Conservation (phyloP, 2,329 filamentous ascomycete genomes). For the Aspergillus brunneoviolaceus region DNA sequence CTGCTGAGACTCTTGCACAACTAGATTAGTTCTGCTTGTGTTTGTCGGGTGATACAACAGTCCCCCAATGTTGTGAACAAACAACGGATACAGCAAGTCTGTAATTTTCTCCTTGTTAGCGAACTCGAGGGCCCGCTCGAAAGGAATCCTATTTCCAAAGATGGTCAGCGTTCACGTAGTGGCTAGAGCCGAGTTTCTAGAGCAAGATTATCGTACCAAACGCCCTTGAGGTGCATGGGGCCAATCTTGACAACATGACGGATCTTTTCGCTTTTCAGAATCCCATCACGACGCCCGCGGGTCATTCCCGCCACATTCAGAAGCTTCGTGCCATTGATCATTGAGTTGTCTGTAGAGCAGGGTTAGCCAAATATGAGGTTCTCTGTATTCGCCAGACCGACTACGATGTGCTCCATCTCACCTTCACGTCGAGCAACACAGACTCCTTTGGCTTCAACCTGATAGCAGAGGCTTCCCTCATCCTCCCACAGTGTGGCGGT, state of each 20-base stretch:
- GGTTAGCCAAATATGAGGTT: background rate
- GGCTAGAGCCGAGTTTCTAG: background rate
- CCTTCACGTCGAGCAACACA: slow-evolving; percentile 93
- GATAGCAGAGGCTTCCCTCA: slow-evolving; percentile 94
- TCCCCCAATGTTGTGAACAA: slow-evolving; percentile 94
- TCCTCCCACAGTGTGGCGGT: slow-evolving; percentile 98
- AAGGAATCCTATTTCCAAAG: slow-evolving; percentile 73
- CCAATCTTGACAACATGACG: slow-evolving; percentile 98
- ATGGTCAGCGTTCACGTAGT: slow-evolving; percentile 18
- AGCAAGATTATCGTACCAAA: slow-evolving; percentile 67
- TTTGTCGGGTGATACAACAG: slow-evolving; percentile 88
- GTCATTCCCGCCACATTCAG: slow-evolving; percentile 99
- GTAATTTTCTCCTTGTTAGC: slow-evolving; percentile 99
- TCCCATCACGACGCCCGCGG: slow-evolving; percentile 87
- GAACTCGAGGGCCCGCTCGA: slow-evolving; percentile 95
- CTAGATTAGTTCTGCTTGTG: slow-evolving; percentile 75
- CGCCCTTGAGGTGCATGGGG: slow-evolving; percentile 97
- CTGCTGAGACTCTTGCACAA: slow-evolving; percentile 79
- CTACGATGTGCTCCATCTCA: slow-evolving; percentile 42
- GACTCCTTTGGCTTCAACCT: slow-evolving; percentile 93
- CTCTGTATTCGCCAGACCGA: slow-evolving; percentile 3
- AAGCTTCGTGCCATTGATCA: slow-evolving; percentile 98
- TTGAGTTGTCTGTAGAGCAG: slow-evolving; percentile 76
- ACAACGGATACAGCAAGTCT: slow-evolving; percentile 88
- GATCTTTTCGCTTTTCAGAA: slow-evolving; percentile 95